These are phyloP conservation scores for Monosporozyma unispora DNA, from an alignment of 805 yeast genomes.

Conservation along the genomic window DNA sequence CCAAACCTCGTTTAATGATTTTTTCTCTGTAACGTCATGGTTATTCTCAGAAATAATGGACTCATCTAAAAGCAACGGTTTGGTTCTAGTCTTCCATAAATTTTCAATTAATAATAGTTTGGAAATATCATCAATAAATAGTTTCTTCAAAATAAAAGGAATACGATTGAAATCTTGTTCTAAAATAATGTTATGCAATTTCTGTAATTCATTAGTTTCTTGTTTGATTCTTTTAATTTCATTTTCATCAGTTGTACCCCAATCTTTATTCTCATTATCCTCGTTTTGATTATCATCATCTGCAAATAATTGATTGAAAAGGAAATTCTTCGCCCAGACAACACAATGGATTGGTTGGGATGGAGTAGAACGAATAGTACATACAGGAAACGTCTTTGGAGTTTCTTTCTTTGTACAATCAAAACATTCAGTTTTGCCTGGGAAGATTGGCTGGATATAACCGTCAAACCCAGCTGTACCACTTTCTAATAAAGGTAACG, in stretches of 20 bases:
- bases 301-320: conserved; percentile 73
- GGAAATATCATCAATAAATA: conserved; percentile 69
- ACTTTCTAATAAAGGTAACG: conserved; percentile 75
- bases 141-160: conserved; percentile 43
- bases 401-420: conserved; percentile 83
- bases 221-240: conserved; percentile 56
- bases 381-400: conserved; percentile 88
- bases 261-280: conserved; percentile 33
- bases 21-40: conserved; percentile 11
- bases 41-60: background rate
- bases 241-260: conserved; percentile 56
- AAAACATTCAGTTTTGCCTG: conserved; percentile 80
- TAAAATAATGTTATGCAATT: conserved; percentile 35
- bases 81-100: conserved; percentile 64
- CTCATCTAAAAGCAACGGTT: conserved; percentile 53
- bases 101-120: conserved; percentile 62
- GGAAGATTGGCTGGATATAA: conserved; percentile 85
- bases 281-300: conserved; percentile 32
- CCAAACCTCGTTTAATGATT: conserved; percentile 43
- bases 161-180: conserved; percentile 27
- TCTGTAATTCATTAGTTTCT: conserved; percentile 59
- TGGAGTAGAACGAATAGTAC: conserved; percentile 95
- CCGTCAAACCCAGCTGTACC: conserved; percentile 96
- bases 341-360: conserved; percentile 93
- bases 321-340: conserved; percentile 93